These are phyloP conservation scores for Gonium pectorale DNA, from an alignment of 139 green algal species.

Conservation along the genomic window DNA sequence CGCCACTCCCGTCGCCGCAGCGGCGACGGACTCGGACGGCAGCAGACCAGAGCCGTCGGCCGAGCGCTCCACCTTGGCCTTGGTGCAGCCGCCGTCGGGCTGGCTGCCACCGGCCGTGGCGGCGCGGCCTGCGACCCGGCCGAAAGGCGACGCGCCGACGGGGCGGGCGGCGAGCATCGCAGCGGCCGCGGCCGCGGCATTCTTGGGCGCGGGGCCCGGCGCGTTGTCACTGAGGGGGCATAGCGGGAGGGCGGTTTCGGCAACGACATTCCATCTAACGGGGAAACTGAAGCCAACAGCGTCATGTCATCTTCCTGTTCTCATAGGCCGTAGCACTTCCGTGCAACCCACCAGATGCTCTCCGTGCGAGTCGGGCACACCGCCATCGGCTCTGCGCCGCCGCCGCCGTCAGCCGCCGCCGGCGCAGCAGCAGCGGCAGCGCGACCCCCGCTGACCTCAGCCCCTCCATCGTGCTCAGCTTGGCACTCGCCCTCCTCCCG, in stretches of 20 bases:
- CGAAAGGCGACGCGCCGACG: neutral
- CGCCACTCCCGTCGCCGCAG: neutral
- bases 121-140: neutral
- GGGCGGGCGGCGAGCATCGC: neutral
- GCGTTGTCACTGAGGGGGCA: neutral
- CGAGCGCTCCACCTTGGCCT: neutral
- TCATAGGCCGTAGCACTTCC: neutral
- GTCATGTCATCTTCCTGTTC: too few relatives aligned
- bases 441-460: neutral
- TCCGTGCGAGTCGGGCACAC: neutral
- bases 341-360: slow-evolving; percentile 7
- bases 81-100: neutral
- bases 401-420: neutral
- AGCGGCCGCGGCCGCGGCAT: neutral
- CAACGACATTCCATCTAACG: neutral
- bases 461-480: too few relatives aligned
- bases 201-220: neutral
- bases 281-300: too few relatives aligned
- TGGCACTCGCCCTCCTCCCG: neutral
- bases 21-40: too few relatives aligned
- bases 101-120: neutral
- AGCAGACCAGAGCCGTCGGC: neutral
- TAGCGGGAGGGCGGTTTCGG: neutral
- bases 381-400: neutral
- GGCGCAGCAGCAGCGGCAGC: neutral